Evolutionary conservation across 2,329 filamentous ascomycete species (phyloP).

Genomic region (Colletotrichum lupini): DNA sequence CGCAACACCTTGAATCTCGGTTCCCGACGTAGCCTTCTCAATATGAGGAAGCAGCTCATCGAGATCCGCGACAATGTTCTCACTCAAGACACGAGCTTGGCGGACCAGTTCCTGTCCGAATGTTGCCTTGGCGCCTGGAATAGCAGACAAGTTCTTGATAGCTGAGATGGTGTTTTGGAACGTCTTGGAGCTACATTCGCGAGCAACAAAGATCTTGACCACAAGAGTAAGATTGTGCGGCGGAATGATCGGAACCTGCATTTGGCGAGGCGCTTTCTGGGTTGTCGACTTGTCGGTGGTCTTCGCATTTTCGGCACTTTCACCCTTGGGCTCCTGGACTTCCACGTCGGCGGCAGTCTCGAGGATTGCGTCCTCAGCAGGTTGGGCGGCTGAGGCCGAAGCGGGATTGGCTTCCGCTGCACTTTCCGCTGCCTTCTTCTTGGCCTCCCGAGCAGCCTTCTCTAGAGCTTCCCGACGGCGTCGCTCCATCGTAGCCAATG

Average conservation of each 20-base stretch:
- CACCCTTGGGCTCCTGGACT: conserved; percentile 4
- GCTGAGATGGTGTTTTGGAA: conserved; percentile 98
- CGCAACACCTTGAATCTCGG: conserved; percentile 94
- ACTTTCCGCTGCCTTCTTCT: conserved; percentile 45
- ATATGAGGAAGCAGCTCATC: conserved; percentile 89
- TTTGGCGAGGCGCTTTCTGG: conserved; percentile 64
- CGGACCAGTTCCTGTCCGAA: conserved; percentile 94
- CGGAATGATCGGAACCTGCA: conserved; percentile 87
- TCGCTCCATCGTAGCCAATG: conserved; percentile 83
- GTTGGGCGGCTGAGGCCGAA: conserved; percentile 33
- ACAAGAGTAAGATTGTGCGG: conserved; percentile 91
- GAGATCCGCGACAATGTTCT: conserved; percentile 86
- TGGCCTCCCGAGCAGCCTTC: conserved; percentile 56
- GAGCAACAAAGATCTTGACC: conserved; percentile 95
- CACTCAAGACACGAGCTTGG: conserved; percentile 86
- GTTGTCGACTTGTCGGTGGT: conserved; percentile 53
- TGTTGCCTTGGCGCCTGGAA: conserved; percentile 87
- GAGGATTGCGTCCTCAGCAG: conserved; percentile 36
- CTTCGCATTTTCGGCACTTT: conserved; percentile 41
- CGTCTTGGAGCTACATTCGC: conserved; percentile 96
- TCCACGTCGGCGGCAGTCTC: conserved; percentile 35
- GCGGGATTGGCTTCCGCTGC: conserved; percentile 23
- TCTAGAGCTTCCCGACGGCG: conserved; percentile 78
- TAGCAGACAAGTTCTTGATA: conserved; percentile 97
- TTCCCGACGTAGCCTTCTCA: conserved; percentile 85